Conservation (phyloP, 306 rosid species). For the Trifolium repens region DNA sequence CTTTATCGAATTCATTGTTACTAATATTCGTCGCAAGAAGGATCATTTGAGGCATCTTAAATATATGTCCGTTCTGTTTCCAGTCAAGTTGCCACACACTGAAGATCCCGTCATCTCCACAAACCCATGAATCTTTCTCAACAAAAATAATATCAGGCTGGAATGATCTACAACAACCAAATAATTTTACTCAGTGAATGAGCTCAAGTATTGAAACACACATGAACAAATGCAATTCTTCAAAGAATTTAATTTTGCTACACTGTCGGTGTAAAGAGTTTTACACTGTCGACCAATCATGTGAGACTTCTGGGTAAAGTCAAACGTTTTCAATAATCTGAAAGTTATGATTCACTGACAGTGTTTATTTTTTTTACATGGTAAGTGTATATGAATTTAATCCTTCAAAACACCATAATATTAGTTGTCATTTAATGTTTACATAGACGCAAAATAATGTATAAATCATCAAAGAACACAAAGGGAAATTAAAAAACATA, state of each 20-base stretch:
- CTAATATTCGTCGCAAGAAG: conserved; percentile 87
- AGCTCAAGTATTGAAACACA: conserved; percentile 15
- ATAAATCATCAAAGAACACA: not conserved
- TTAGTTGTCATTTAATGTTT: not conserved
- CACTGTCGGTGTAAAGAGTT: too few species aligned
- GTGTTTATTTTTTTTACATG: too few species aligned
- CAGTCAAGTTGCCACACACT: conserved; percentile 58
- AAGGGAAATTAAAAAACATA: conserved; percentile 46
- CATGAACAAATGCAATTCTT: conserved; percentile 25
- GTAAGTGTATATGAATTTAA: too few species aligned
- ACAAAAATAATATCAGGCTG: conserved; percentile 83
- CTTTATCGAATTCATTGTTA: conserved; percentile 66
- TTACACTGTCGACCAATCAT: not conserved
- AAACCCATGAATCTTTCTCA: conserved; percentile 83
- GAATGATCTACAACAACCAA: conserved; percentile 61
- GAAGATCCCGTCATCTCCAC: conserved; percentile 69
- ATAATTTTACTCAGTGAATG: conserved; percentile 37
- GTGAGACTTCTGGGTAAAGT: not conserved
- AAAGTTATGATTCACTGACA: too few species aligned
- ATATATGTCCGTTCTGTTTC: conserved; percentile 67
- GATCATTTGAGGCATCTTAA: conserved; percentile 74
- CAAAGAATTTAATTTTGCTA: not conserved
- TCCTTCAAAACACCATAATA: not conserved
- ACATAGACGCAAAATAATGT: too few species aligned
- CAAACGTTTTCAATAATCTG: too few species aligned